A percentile compares a stretch with the other conserved stretches of the same genome.
phyloP scores from a whole-genome alignment of 306 rosid genomes.

The Pueraria montana region DNA sequence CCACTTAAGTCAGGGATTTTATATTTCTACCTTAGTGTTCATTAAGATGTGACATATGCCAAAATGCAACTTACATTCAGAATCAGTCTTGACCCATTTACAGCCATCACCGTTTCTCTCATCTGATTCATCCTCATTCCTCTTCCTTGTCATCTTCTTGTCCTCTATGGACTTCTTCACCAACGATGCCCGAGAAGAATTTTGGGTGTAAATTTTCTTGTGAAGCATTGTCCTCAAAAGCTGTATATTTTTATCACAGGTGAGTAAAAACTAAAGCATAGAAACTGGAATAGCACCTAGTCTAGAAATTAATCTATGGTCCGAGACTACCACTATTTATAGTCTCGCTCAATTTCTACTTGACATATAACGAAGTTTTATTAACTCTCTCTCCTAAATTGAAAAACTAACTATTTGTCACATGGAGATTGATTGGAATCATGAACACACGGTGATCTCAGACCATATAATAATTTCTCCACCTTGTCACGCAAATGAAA shows the following conservation, averaged over 20 bases:
- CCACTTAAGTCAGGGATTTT: not conserved
- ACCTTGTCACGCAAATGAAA: not conserved
- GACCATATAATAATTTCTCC: not conserved
- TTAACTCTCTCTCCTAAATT: not conserved
- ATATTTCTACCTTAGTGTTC: slow-evolving; percentile 14
- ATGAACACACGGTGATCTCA: not conserved
- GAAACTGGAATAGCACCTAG: not conserved
- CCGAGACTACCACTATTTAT: not conserved
- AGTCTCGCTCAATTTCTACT: not conserved
- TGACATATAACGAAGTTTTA: not conserved
- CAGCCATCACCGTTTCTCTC: slow-evolving; percentile 65
- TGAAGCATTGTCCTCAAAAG: slow-evolving; percentile 86
- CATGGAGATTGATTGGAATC: not conserved
- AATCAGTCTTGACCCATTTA: slow-evolving; percentile 98
- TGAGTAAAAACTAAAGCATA: not conserved
- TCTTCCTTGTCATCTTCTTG: slow-evolving; percentile 56
- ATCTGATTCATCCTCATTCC: slow-evolving; percentile 52
- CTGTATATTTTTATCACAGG: slow-evolving; percentile 55
- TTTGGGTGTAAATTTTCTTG: slow-evolving; percentile 76
- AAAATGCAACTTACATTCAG: slow-evolving; percentile 79
- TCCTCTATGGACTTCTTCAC: slow-evolving; percentile 72
- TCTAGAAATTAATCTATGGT: not conserved
- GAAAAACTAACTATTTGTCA: not conserved
- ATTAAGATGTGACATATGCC: not conserved
- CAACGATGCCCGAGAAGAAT: slow-evolving; percentile 57